Conservation (phyloP, 1,284 basidiomycete species). For the Sporisorium iseilematis-ciliati region DNA sequence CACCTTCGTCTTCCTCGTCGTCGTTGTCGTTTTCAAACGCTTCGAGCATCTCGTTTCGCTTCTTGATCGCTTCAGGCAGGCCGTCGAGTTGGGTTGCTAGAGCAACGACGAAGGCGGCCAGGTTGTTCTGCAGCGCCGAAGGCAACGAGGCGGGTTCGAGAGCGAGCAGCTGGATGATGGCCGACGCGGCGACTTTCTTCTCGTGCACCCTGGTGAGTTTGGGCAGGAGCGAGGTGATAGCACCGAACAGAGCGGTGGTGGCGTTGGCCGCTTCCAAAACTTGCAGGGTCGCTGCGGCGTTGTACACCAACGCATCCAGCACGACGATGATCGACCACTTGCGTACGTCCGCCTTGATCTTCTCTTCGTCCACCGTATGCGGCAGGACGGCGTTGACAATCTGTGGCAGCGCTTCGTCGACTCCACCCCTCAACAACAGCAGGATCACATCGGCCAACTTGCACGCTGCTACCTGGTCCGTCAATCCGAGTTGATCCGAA, state of each 20-base stretch:
- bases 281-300: conserved; percentile 80
- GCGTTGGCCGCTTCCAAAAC: conserved; percentile 78
- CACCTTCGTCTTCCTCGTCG: conserved; percentile 55
- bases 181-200: conserved; percentile 84
- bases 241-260: conserved; percentile 83
- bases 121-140: conserved; percentile 45
- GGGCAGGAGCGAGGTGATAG: conserved; percentile 74
- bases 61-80: conserved; percentile 60
- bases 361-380: conserved; percentile 53
- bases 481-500: conserved; percentile 77
- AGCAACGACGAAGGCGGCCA: conserved; percentile 55
- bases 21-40: conserved; percentile 64
- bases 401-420: conserved; percentile 71
- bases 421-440: conserved; percentile 80
- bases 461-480: conserved; percentile 81
- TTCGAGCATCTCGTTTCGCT: conserved; percentile 60
- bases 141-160: conserved; percentile 55
- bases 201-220: conserved; percentile 87
- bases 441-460: conserved; percentile 86
- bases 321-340: conserved; percentile 85
- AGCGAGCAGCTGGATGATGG: conserved; percentile 72
- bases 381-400: conserved; percentile 58
- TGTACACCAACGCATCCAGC: conserved; percentile 86
- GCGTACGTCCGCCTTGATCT: conserved; percentile 77
- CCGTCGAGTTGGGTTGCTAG: conserved; percentile 57